Evolutionary conservation across 371 early-diverging fungal genomes (phyloP).

Genomic region (Apophysomyces ossiformis): DNA sequence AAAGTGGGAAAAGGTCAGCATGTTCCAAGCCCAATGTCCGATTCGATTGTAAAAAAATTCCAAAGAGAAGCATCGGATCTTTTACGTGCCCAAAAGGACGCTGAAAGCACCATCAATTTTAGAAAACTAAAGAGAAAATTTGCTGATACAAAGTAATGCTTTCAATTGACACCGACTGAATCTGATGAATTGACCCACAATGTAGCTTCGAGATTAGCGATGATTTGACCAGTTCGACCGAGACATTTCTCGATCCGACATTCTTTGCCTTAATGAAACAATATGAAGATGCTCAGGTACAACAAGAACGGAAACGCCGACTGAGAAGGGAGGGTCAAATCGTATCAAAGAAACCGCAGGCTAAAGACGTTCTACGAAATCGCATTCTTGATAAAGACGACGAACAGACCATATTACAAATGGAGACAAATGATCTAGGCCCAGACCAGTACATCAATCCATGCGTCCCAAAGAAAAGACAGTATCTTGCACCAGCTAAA

Average conservation of each 20-base stretch:
- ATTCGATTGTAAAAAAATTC: not conserved
- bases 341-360: constrained; percentile 36
- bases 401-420: constrained; percentile 7
- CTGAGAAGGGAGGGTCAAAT: constrained; percentile 17
- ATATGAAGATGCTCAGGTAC: constrained; percentile 15
- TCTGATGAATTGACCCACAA: not conserved
- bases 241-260: constrained; percentile 33
- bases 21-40: not conserved
- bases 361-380: constrained; percentile 39
- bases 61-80: not conserved
- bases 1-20: too few species aligned
- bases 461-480: constrained; percentile 30
- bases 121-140: not conserved
- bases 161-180: too few species aligned
- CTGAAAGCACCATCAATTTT: not conserved
- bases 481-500: constrained; percentile 22
- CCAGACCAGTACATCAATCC: constrained; percentile 33
- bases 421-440: constrained; percentile 13
- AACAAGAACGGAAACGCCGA: constrained; percentile 7
- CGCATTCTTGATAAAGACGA: constrained; percentile 30
- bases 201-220: not conserved
- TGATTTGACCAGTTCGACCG: constrained; percentile 8
- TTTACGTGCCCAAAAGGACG: not conserved
- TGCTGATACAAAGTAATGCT: not conserved
- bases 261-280: constrained; percentile 26